A percentile compares a stretch with the other conserved stretches of the same genome.
These are phyloP conservation scores for Stylosanthes scabra DNA, from an alignment of 331 rosid species.

Conservation along the genomic window DNA sequence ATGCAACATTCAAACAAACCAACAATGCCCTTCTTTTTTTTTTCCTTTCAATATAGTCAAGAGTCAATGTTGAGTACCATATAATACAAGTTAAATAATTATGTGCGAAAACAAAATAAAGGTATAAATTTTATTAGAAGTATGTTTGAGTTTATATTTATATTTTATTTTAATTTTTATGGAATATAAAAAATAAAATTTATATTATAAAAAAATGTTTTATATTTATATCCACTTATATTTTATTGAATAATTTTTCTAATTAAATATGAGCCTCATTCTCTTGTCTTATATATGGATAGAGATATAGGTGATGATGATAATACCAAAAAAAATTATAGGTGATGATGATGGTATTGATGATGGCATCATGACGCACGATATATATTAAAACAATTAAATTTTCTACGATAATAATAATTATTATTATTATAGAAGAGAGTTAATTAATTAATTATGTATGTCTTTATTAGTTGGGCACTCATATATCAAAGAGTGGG, in stretches of 20 bases:
- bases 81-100: background rate
- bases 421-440: background rate
- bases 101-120: too few species aligned
- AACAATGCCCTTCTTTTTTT: background rate
- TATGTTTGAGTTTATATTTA: too few species aligned
- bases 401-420: background rate
- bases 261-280: slow-evolving; percentile 18
- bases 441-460: slow-evolving; percentile 22
- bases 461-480: slow-evolving; percentile 40
- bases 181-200: too few species aligned
- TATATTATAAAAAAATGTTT: too few species aligned
- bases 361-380: slow-evolving; percentile 91
- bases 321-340: too few species aligned
- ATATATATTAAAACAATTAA: slow-evolving; percentile 42
- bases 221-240: too few species aligned
- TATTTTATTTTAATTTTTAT: too few species aligned
- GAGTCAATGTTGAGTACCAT: background rate
- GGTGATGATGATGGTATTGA: slow-evolving; percentile 51
- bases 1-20: slow-evolving; percentile 16
- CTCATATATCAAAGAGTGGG: slow-evolving; percentile 60
- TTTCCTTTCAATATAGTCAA: slow-evolving; percentile 20
- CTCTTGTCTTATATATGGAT: slow-evolving; percentile 21
- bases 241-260: too few species aligned
- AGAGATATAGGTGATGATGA: too few species aligned
- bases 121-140: too few species aligned